Evolutionary conservation across 2,329 filamentous ascomycete species (phyloP), one percentile per base, ranked within the genome.

Genomic region (Aschersonia sp.): DNA sequence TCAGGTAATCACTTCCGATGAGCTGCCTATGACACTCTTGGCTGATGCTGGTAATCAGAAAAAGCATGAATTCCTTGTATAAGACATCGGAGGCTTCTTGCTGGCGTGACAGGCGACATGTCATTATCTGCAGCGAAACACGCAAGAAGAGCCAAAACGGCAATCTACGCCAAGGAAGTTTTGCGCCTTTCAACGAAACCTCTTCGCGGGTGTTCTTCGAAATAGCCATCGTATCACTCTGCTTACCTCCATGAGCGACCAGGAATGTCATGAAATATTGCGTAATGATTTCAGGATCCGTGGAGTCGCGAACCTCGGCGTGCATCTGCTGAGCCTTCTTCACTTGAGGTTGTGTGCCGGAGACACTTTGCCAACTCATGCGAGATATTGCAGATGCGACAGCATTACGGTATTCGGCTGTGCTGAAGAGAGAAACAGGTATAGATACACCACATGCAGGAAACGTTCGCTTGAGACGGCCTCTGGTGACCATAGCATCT

Each of bases 171-270:
- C 75, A 79, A 0, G 57, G 55, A 1, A 53, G 45, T 5, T 46
- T 41, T 9, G 45, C 44, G 1, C 49, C 44, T 2, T 53, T 49
- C 62, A 65, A 77, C 8, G 73, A 48, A 1, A 77, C 66, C 11
- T 80, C 75, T 40, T 80, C 74, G 2, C 73, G 68, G 1, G 71
- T 73, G 32, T 71, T 62, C 49, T 80, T 81, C 42, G 51, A 59
- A n/a, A 79, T 63, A 2, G 59, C 56, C 0, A 45, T 6, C 0
- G 52, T 52, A 1, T 58, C n/a, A 6, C 53, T 48, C 0, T 55
- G 46, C 2, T 49, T 45, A 0, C 71, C 71, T 3, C 68, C 48
- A 1, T 46, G 22, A 8, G 65, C 58, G 10, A 59, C 58, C 4
- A 76, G 48, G 11, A 72, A 58, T 0, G 63, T 62, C 2, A 53